Base-by-base conservation (phyloP, 2,329 filamentous ascomycete species). In the Talaromyces sp. region DNA sequence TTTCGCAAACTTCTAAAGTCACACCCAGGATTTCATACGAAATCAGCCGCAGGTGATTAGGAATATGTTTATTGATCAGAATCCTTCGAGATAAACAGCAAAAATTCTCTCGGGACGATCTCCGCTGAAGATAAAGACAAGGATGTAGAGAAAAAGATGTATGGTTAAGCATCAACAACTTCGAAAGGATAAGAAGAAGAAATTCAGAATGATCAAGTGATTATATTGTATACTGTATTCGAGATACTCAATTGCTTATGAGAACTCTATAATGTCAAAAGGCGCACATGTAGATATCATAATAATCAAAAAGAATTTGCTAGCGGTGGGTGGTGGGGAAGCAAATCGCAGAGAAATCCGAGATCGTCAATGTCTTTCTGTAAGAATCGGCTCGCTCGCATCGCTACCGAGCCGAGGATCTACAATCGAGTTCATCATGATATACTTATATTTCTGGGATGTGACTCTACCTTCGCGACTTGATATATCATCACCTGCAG, bases 311-410 rank as follows among this genome's bases (percentile, higher is more conserved):
- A 50, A n/a, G 14, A 48, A 28, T 31, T 33, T 52, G 11, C 33
- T 52, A 23, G 14, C 25, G 14, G 46, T 21, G n/a, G 14, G 46
- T 21, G n/a, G 18, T 33, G 50, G 50, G 50, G 40, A 55, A 48
- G 16, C 18, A 48, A 16, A 39, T 63, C 61, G 61, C 61, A 58
- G 9, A 63, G 55, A 63, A 59, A 37, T 44, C 61, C 61, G 61
- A 62, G 55, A 52, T 54, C 11, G 8, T 37, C 5, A 21, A 16
- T 31, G 14, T 57, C 3, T 33, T 3, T 48, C 23, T 50, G 23
- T 23, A 28, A 35, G 12, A 37, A n/a, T n/a, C 60, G 39, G 39
- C n/a, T 4, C 23, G 4, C 16, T 18, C 21, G 33, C n/a, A 35
- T 21, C 50, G 48, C 48, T 4, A 16, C 28, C 28, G 50, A 35